Evolutionary conservation across 352 stramenopile species (phyloP).

Genomic region (Phytophthora rubi): DNA sequence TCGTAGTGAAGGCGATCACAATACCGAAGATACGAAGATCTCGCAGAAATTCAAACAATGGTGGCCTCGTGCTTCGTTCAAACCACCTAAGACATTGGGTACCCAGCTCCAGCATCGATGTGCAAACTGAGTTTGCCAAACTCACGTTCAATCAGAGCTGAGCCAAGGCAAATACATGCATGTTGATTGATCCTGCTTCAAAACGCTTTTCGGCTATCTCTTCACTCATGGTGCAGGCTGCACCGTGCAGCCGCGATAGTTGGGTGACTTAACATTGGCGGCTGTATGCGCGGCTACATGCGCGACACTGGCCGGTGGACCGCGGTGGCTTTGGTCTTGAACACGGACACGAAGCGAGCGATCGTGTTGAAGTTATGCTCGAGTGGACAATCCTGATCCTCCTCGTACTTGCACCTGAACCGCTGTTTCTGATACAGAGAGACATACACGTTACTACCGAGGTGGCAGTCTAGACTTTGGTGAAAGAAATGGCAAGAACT

Average conservation of each 20-base stretch:
- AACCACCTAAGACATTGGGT: too few relatives aligned
- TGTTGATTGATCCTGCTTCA: too few relatives aligned
- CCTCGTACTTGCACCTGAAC: slow-evolving; percentile 36
- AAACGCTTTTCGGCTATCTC: too few relatives aligned
- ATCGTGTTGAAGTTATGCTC: slow-evolving; percentile 30
- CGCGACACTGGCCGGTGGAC: slow-evolving; percentile 3
- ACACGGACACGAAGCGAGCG: slow-evolving; percentile 25
- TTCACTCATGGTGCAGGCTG: background rate
- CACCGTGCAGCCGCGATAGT: background rate
- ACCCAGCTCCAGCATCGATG: too few relatives aligned
- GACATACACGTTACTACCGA: background rate
- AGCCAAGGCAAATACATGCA: too few relatives aligned
- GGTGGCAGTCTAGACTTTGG: background rate
- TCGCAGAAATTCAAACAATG: too few relatives aligned
- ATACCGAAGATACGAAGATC: too few relatives aligned
- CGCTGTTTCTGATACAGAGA: slow-evolving; percentile 15
- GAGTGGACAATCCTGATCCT: slow-evolving; percentile 19
- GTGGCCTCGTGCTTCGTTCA: too few relatives aligned
- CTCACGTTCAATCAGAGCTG: too few relatives aligned
- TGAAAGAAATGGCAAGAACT: background rate
- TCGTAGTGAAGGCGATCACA: too few relatives aligned
- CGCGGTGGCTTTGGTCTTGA: slow-evolving; percentile 17
- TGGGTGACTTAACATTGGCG: background rate
- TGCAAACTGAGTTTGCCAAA: too few relatives aligned
- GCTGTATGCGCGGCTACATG: background rate